phyloP scores from a whole-genome alignment of 2,329 filamentous ascomycete species.

The Onygenales sp. region DNA sequence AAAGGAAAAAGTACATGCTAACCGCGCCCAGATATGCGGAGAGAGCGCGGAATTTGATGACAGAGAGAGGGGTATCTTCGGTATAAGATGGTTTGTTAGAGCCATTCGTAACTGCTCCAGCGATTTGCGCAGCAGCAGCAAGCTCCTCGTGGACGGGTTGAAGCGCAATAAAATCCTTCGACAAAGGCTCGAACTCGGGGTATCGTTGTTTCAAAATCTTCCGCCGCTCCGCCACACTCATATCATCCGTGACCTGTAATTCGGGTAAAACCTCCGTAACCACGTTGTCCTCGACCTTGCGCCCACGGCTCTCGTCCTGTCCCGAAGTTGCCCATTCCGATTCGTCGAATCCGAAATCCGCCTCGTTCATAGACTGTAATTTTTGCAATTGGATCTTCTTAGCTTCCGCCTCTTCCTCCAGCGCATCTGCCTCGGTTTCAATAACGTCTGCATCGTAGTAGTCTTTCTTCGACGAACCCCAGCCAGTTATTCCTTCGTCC shows the following conservation, averaged over 20 bases:
- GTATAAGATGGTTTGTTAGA: slow-evolving; percentile 22
- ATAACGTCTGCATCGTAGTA: slow-evolving; percentile 85
- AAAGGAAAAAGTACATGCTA: slow-evolving; percentile 86
- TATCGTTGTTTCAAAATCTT: slow-evolving; percentile 72
- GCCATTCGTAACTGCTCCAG: slow-evolving; percentile 33
- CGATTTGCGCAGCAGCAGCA: slow-evolving; percentile 47
- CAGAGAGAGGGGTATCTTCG: slow-evolving; percentile 42
- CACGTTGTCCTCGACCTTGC: slow-evolving; percentile 43
- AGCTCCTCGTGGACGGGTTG: slow-evolving; percentile 54
- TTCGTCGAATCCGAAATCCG: slow-evolving; percentile 89
- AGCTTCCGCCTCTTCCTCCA: slow-evolving; percentile 89
- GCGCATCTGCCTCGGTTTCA: slow-evolving; percentile 61
- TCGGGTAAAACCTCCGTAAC: slow-evolving; percentile 82
- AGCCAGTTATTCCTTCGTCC: slow-evolving; percentile 56
- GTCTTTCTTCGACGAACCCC: slow-evolving; percentile 80
- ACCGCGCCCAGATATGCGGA: slow-evolving; percentile 79
- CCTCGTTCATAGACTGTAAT: slow-evolving; percentile 75
- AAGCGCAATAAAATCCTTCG: slow-evolving; percentile 67
- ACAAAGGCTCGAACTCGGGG: slow-evolving; percentile 82
- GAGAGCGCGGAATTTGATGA: slow-evolving; percentile 68
- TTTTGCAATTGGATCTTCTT: slow-evolving; percentile 84
- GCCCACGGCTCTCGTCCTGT: slow-evolving; percentile 39
- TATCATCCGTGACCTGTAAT: slow-evolving; percentile 68
- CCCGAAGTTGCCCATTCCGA: slow-evolving; percentile 65
- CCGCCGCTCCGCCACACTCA: slow-evolving; percentile 63